These are phyloP conservation scores for Hymenoscyphus repandus DNA, from an alignment of 2,329 filamentous ascomycete genomes.

Conservation along the genomic window DNA sequence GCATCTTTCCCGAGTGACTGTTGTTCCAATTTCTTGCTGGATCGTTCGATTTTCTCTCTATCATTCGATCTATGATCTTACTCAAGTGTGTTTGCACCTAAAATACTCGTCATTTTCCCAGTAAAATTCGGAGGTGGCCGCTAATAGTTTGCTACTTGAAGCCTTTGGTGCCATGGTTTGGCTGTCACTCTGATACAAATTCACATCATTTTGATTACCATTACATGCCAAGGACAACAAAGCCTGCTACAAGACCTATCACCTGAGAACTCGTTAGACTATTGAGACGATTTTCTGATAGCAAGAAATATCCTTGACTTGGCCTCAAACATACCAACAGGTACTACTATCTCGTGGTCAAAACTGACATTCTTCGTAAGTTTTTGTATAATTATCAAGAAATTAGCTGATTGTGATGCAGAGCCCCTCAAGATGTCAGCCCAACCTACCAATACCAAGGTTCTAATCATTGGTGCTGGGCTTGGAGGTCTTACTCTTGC, in stretches of 20 bases:
- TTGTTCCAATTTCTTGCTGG: not conserved
- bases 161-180: not conserved
- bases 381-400: too few relatives aligned
- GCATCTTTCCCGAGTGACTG: not conserved
- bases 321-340: too few relatives aligned
- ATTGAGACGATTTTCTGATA: too few relatives aligned
- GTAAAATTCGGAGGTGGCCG: not conserved
- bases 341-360: too few relatives aligned
- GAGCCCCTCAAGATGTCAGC: not conserved
- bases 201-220: not conserved
- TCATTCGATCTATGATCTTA: not conserved
- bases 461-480: constrained; percentile 1
- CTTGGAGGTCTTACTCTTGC: not conserved
- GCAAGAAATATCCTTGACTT: too few relatives aligned
- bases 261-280: too few relatives aligned
- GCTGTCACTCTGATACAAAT: not conserved
- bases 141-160: not conserved
- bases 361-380: too few relatives aligned
- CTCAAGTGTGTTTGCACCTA: not conserved
- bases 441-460: not conserved
- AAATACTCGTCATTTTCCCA: not conserved
- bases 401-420: too few relatives aligned
- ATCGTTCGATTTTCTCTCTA: not conserved
- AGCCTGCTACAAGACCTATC: too few relatives aligned
- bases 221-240: too few relatives aligned